Conservation (phyloP, 148 eudicot species). For the Chenopodium quinoa region DNA sequence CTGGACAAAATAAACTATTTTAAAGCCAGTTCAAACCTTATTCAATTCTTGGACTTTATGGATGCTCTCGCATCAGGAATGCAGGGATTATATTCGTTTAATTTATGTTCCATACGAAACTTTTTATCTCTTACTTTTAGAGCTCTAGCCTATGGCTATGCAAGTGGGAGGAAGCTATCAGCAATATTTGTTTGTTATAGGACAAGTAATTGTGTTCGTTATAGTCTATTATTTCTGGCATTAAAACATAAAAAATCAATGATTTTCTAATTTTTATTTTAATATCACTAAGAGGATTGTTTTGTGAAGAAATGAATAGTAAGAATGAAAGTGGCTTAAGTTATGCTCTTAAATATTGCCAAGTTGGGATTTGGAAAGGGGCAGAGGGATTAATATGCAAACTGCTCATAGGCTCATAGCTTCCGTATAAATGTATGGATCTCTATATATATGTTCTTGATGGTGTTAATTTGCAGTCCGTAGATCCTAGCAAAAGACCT, state of each 20-base stretch:
- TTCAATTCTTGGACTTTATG: too few species aligned
- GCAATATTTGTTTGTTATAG: neutral
- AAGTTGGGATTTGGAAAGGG: neutral
- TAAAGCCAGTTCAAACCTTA: too few species aligned
- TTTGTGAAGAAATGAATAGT: neutral
- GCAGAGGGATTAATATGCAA: neutral
- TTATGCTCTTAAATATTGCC: neutral
- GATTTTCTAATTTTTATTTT: neutral
- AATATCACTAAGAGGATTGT: neutral
- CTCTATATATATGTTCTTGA: neutral
- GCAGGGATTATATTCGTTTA: too few species aligned
- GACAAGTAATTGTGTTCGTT: too few species aligned
- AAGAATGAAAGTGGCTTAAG: neutral
- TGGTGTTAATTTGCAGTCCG: constrained; percentile 50
- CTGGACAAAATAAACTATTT: too few species aligned
- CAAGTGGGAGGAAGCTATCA: neutral
- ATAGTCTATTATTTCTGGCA: neutral
- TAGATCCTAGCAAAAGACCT: constrained; percentile 85
- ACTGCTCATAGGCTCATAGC: constrained; percentile 1
- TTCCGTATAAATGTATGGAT: neutral
- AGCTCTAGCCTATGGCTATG: neutral
- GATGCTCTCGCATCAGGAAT: too few species aligned
- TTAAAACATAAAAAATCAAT: neutral
- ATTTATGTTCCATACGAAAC: neutral
- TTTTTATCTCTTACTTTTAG: neutral